phyloP scores from a whole-genome alignment of 2,329 filamentous ascomycete species.

The Trichoderma semiorbis region DNA sequence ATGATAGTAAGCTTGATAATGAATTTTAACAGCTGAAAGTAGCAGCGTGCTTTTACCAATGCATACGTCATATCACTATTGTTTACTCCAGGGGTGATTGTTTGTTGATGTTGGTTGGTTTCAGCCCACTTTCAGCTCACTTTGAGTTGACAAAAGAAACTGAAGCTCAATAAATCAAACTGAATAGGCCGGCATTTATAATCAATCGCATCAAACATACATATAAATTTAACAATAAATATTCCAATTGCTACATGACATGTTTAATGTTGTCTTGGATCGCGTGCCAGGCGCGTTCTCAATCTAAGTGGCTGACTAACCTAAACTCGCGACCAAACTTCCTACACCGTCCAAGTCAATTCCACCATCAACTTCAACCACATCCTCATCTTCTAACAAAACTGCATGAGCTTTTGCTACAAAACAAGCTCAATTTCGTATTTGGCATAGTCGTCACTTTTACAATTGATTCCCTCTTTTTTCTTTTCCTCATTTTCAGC shows the following conservation, averaged over 20 bases:
- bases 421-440: background rate
- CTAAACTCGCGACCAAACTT: background rate
- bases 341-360: background rate
- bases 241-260: background rate
- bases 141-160: background rate
- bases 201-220: background rate
- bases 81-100: background rate
- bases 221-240: background rate
- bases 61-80: background rate
- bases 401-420: background rate
- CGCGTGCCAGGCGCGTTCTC: background rate
- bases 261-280: background rate
- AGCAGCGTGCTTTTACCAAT: background rate
- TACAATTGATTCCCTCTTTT: background rate
- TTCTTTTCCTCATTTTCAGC: background rate
- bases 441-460: background rate
- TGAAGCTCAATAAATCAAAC: background rate
- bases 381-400: background rate
- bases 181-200: accelerated
- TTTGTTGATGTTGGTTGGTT: background rate
- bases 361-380: background rate
- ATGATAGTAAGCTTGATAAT: background rate
- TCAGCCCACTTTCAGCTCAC: background rate
- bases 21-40: accelerated
- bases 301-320: background rate